Base-by-base conservation (phyloP, 177 flowering plant species). In the Vitis hybrid region DNA sequence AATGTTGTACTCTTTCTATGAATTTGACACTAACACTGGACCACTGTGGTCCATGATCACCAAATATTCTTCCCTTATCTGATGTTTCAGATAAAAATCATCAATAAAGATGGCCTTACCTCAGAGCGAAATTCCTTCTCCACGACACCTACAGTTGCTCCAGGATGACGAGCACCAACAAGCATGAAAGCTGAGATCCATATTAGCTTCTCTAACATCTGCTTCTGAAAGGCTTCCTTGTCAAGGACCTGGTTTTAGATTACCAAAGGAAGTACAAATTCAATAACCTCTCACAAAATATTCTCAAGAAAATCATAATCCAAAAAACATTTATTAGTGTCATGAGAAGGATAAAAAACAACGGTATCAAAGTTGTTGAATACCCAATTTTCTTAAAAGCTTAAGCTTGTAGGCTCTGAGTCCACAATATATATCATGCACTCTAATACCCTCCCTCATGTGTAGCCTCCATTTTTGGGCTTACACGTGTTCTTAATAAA, bases 171-270 rank as follows among this genome's bases (percentile, higher is more conserved):
- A 26, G 97, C 96, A 61, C 99, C 99, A 70, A 95, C 99, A 63
- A 95, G 97, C 98, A 95, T 95, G 76, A 95, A 93, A 64, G 97
- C 92, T 4, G 86, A 82, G 13, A 95, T 93, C 99, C 99, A 95
- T 68, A 95, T 95, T 68, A 95, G 77, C 81, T 95, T 95, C 85
- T 95, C 98, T 49, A 95, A 71, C 99, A 93, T 95, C 75, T 95
- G 99, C 80, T 91, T 91, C 82, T 87, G 83, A 77, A 93, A 95
- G 68, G 94, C 89, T 74, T 87, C 96, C 81, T 87, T 95, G 57
- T 86, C 93, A 57, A 93, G 96, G 57, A 95, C 97, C 97, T 92
- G 73, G 8, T 22, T 15, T 63, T 51, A 34, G 45, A 63, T 52
- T 51, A 61, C 39, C 65, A 22, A 61, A 19, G 60, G 14, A 71